Evolutionary conservation across 1,284 basidiomycete genomes (phyloP).

Genomic region (Pascua sp.): DNA sequence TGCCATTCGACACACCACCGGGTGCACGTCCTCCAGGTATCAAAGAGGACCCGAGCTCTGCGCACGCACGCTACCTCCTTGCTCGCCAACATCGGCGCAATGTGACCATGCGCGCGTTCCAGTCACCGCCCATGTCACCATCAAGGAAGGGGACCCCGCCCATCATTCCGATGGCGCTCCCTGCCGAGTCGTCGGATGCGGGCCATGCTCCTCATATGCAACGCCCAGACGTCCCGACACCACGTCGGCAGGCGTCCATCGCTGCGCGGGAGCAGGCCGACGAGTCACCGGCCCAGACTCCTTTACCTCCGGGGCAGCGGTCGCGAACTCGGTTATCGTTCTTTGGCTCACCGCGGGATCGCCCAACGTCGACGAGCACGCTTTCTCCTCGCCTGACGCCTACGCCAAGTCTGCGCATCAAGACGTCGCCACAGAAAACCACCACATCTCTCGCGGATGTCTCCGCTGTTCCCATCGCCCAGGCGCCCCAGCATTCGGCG

Average conservation of each 20-base stretch:
- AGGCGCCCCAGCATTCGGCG: neutral
- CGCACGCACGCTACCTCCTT: slow-evolving; percentile 33
- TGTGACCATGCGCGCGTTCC: slow-evolving; percentile 36
- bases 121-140: slow-evolving; percentile 21
- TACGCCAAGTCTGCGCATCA: neutral
- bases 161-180: neutral
- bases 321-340: no score
- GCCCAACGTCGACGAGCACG: no score
- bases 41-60: slow-evolving; percentile 20
- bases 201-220: no score
- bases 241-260: no score
- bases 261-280: no score
- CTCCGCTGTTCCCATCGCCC: neutral
- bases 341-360: no score
- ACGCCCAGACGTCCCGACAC: no score
- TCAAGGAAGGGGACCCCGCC: neutral
- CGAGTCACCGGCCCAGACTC: no score
- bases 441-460: neutral
- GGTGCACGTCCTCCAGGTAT: neutral
- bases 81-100: slow-evolving; percentile 41
- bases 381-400: neutral
- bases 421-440: neutral
- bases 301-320: no score
- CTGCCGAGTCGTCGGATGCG: neutral
- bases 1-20: slow-evolving; percentile 11